A percentile compares a stretch with the other conserved stretches of the same genome.
Evolutionary conservation across 352 stramenopile species (phyloP).

Genomic region (Globisporangium heterothallicum): DNA sequence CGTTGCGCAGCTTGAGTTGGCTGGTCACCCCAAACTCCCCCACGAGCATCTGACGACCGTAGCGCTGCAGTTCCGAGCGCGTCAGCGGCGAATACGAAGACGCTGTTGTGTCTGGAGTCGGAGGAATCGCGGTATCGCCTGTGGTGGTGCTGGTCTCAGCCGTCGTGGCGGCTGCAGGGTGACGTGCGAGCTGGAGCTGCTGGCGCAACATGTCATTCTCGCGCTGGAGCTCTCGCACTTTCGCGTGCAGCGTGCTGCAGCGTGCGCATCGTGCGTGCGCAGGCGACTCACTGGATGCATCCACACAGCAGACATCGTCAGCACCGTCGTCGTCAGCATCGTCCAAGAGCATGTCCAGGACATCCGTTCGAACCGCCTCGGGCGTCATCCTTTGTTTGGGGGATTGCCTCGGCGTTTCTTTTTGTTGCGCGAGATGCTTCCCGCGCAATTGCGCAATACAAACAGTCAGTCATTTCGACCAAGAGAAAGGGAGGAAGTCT

Average conservation of each 20-base stretch:
- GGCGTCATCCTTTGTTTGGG: neutral
- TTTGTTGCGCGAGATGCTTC: neutral
- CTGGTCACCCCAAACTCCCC: conserved; percentile 84
- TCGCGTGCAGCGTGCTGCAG: conserved; percentile 33
- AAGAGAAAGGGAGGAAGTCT: neutral
- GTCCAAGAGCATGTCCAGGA: neutral
- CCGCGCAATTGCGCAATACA: neutral
- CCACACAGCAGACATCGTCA: no score
- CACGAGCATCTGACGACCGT: conserved; percentile 94
- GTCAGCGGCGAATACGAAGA: conserved; percentile 37
- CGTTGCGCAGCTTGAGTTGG: conserved; percentile 80
- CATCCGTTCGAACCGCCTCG: neutral
- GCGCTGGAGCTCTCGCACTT: conserved; percentile 6
- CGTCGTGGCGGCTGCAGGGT: neutral
- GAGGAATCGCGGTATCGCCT: no score
- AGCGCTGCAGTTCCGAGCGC: conserved; percentile 68
- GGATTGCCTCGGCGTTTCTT: neutral
- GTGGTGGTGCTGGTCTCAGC: neutral
- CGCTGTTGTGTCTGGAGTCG: neutral
- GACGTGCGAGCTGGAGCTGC: conserved; percentile 9
- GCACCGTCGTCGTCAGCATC: neutral
- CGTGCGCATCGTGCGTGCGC: conserved; percentile 12
- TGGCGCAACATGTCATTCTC: conserved; percentile 14
- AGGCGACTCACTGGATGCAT: no score
- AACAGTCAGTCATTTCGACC: neutral